These are phyloP conservation scores for Phaffomyces thermotolerans DNA, from an alignment of 805 yeast species.

Conservation along the genomic window DNA sequence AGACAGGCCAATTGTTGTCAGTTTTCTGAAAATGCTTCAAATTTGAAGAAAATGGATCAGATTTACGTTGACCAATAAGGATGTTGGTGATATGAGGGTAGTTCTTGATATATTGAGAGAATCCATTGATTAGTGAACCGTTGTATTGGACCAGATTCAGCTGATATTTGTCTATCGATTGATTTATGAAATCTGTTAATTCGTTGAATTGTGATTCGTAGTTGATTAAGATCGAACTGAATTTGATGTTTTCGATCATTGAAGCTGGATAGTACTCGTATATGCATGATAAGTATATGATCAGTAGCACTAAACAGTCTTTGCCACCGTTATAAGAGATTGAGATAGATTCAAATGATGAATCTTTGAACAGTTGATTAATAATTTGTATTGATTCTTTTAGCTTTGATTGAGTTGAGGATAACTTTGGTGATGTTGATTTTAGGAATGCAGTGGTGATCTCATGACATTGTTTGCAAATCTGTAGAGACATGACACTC, in stretches of 20 bases:
- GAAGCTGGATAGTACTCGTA: constrained; percentile 21
- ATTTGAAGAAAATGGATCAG: constrained; percentile 74
- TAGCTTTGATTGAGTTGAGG: constrained; percentile 2
- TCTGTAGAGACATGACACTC: no score
- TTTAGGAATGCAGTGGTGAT: background rate
- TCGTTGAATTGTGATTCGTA: constrained; percentile 67
- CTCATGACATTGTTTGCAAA: background rate
- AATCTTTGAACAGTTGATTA: background rate
- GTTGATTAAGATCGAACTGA: constrained; percentile 68
- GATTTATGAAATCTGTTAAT: constrained; percentile 55
- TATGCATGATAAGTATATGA: constrained; percentile 58
- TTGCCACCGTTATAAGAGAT: constrained; percentile 94
- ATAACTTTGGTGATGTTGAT: background rate
- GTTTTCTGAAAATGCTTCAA: constrained; percentile 62
- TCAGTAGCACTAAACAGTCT: constrained; percentile 86
- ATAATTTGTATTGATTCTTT: constrained; percentile 1
- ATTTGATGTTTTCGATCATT: constrained; percentile 15
- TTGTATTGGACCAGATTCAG: constrained; percentile 37
- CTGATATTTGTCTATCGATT: constrained; percentile 47
- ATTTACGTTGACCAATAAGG: constrained; percentile 79
- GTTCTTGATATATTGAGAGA: constrained; percentile 47
- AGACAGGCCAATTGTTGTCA: constrained; percentile 88
- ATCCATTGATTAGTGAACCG: constrained; percentile 59
- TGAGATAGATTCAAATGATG: constrained; percentile 44
- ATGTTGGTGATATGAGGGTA: constrained; percentile 60